Evolutionary conservation across 257 asterid genomes (phyloP).

Genomic region (Oldenlandia corymbosa): DNA sequence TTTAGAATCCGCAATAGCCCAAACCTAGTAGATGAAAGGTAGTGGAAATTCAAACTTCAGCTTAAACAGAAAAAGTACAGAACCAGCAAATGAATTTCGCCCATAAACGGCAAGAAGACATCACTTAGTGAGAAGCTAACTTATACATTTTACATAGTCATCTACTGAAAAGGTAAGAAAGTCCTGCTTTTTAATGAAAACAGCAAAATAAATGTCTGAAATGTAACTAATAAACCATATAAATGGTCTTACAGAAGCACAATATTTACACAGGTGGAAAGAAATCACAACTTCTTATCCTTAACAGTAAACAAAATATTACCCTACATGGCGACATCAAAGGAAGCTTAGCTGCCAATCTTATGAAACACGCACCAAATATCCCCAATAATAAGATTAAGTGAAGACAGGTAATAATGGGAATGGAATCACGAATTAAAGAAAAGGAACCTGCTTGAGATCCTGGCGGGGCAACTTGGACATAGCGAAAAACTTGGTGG

Average conservation of each 20-base stretch:
- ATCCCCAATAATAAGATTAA: neutral
- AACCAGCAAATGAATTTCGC: neutral
- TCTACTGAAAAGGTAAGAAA: neutral
- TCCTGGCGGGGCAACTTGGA: conserved; percentile 82
- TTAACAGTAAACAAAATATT: neutral
- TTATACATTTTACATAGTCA: neutral
- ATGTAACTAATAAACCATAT: neutral
- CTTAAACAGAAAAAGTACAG: conserved; percentile 4
- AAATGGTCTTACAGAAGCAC: neutral
- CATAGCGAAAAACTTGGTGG: conserved; percentile 78
- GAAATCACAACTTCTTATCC: no score
- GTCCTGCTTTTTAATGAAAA: neutral
- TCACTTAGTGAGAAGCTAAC: no score
- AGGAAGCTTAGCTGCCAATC: neutral
- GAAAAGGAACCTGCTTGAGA: conserved; percentile 87
- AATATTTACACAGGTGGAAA: no score
- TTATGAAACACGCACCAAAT: no score
- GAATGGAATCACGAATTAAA: no score
- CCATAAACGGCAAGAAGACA: neutral
- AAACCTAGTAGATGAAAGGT: conserved; percentile 43
- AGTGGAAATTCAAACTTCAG: neutral
- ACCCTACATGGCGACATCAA: neutral
- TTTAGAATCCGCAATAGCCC: conserved; percentile 95
- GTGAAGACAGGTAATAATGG: neutral
- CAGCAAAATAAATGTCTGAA: neutral